Evolutionary conservation across 1,284 basidiomycete species (phyloP), one percentile per base, ranked within the genome.

Genomic region (Apiotrichum siamense): DNA sequence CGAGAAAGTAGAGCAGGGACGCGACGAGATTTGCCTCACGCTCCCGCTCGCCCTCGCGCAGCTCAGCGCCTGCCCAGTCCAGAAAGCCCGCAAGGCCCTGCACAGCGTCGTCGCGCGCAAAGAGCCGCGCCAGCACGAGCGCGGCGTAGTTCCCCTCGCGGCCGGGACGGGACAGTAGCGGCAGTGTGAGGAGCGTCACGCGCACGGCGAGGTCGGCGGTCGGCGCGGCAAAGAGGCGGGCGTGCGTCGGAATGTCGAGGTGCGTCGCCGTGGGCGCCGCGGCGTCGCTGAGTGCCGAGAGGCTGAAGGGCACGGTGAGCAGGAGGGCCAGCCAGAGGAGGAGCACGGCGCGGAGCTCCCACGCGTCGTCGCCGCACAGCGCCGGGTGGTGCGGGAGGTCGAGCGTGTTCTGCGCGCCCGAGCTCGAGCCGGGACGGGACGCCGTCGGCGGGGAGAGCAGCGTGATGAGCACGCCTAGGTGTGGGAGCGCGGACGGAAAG

Each of bases 321-420:
- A 97, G 86, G 17, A 98, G 80, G 17, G 90, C 88, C 12, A 98
- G 79, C 94, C 96, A 98, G 3, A 97, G 78, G 5, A 98, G 77
- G 21, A 89, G 77, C 15, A 88, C 79, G 63, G 96, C 93, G 50
- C 90, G 83, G 44, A 92, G 72, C 40, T 86, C 77, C 96, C 96
- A 98, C 37, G 72, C 59, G 4, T 62, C 59, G n/a, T 61, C 47
- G 5, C 61, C 31, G 1, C 64, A 65, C 5, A 67, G 29, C 7
- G 59, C 48, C 1, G 67, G 60, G 50, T 74, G 66, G 44, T 69
- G 71, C 6, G 54, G 76, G n/a, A 77, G 65, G 2, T 36, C 39
- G 5, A 20, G 24, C 18, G 12, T 18, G 13, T n/a, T n/a, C n/a
- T n/a, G n/a, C n/a, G n/a, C n/a, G n/a, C n/a, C n/a, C n/a, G n/a